A percentile compares a stretch with the other conserved stretches of the same genome.
These are phyloP conservation scores for Neurospora terricola DNA, from an alignment of 495 filamentous ascomycete species.

Conservation along the genomic window DNA sequence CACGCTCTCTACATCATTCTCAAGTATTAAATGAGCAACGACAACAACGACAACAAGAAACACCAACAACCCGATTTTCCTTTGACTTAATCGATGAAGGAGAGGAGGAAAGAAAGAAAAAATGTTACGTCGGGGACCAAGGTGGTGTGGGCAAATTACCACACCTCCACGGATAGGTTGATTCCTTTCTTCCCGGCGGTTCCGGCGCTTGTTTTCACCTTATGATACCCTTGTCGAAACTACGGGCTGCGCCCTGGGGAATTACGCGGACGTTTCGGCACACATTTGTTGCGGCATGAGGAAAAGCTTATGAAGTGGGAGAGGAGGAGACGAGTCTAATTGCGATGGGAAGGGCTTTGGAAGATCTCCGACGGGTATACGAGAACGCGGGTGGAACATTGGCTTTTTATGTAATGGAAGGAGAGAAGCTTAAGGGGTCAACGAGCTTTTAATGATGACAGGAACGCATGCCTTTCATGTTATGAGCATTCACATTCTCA, in stretches of 20 bases:
- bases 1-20: constrained; percentile 51
- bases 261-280: not conserved
- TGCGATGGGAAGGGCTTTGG: not conserved
- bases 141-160: not conserved
- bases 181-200: not conserved
- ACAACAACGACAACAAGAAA: not conserved
- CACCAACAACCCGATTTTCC: not conserved
- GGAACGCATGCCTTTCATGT: not conserved
- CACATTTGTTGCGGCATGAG: not conserved
- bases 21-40: constrained; percentile 29
- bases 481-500: not conserved
- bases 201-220: not conserved
- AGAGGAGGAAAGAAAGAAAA: not conserved
- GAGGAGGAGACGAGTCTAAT: not conserved
- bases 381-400: not conserved
- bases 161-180: not conserved
- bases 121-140: not conserved
- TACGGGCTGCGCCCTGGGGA: not conserved
- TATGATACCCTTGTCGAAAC: not conserved
- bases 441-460: not conserved
- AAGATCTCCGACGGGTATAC: not conserved
- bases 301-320: not conserved
- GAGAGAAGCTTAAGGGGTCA: not conserved
- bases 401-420: not conserved
- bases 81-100: not conserved